These are phyloP conservation scores for Phytopythium ostracodes DNA, from an alignment of 352 stramenopile genomes.

Conservation along the genomic window DNA sequence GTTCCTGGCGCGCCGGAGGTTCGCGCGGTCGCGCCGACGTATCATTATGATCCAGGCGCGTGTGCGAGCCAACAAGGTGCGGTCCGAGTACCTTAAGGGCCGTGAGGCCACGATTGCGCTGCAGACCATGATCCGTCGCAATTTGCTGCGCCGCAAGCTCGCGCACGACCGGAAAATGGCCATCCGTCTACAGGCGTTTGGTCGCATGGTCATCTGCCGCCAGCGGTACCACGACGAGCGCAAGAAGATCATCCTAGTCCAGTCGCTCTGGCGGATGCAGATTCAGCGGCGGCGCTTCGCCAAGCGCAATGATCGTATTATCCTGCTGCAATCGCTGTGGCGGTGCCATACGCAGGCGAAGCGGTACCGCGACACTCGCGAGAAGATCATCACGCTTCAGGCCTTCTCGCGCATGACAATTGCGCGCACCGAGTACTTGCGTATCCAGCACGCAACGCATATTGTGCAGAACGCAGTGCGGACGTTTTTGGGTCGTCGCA, in stretches of 20 bases:
- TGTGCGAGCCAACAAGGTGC: slow-evolving; percentile 82
- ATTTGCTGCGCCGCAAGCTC: slow-evolving; percentile 74
- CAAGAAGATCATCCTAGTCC: slow-evolving; percentile 68
- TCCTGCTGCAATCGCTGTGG: slow-evolving; percentile 80
- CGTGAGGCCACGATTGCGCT: slow-evolving; percentile 85
- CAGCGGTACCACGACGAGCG: slow-evolving; percentile 55
- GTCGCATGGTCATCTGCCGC: slow-evolving; percentile 76
- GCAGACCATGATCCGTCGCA: slow-evolving; percentile 85
- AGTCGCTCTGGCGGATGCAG: slow-evolving; percentile 83
- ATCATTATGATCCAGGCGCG: slow-evolving; percentile 88
- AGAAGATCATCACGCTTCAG: slow-evolving; percentile 65
- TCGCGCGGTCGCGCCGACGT: slow-evolving; percentile 42
- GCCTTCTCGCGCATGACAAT: slow-evolving; percentile 66
- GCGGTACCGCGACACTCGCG: slow-evolving; percentile 49
- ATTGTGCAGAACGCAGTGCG: slow-evolving; percentile 74
- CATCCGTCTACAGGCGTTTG: slow-evolving; percentile 79
- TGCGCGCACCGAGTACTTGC: slow-evolving; percentile 46
- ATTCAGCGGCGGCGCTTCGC: slow-evolving; percentile 48
- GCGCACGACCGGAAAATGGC: slow-evolving; percentile 86
- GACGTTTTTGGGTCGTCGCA: slow-evolving; percentile 55
- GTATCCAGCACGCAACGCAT: slow-evolving; percentile 39
- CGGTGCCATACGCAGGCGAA: slow-evolving; percentile 51
- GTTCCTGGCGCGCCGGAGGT: slow-evolving; percentile 56
- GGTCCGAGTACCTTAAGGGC: slow-evolving; percentile 83
- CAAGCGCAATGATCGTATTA: slow-evolving; percentile 42